Evolutionary conservation across 176 grass and related monocot genomes (phyloP), one percentile per base, ranked within the genome.

Genomic region (Leersia perrieri): DNA sequence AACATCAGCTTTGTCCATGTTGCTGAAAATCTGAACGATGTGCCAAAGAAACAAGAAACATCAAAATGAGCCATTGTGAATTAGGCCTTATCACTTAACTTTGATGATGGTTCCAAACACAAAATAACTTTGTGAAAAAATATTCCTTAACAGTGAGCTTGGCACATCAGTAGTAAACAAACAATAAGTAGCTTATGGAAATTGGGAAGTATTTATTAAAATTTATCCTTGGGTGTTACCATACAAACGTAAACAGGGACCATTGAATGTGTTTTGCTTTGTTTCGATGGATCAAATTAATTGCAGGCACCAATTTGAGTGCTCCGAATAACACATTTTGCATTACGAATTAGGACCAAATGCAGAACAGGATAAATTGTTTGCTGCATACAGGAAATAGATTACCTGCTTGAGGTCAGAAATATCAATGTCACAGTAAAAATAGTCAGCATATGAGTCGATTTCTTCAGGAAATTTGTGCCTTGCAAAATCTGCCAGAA

Each of bases 351-450:
- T 69, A 68, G 35, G 55, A 44, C 55, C 18, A 64, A 35, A 30
- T 26, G 28, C 28, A 28, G 28, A 36, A 41, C 13, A 39, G 70
- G 32, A 85, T n/a, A 70, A 88, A 63, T 26, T 40, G 70, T 80
- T 44, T 75, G 7, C 25, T 33, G 23, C 32, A 67, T 39, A 58
- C 9, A 78, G 31, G 49, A 74, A 78, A 13, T 33, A 77, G 42
- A 57, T 4, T 63, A 91, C 92, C 88, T 98, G 95, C 78, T 94
- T 98, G 6, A 98, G 82, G 80, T 98, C 95, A 68, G 86, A 62
- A 72, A 91, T 47, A 72, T 98, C 95, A 72, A 94, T 84, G 85
- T 98, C 88, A 83, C 92, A 91, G 84, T 83, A 91, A 79, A 92
- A 94, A 70, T 91, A 94, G 68, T 98, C 95, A 72, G 90, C 85